Conservation (phyloP, 148 eudicot genomes). For the Chenopodium quinoa region DNA sequence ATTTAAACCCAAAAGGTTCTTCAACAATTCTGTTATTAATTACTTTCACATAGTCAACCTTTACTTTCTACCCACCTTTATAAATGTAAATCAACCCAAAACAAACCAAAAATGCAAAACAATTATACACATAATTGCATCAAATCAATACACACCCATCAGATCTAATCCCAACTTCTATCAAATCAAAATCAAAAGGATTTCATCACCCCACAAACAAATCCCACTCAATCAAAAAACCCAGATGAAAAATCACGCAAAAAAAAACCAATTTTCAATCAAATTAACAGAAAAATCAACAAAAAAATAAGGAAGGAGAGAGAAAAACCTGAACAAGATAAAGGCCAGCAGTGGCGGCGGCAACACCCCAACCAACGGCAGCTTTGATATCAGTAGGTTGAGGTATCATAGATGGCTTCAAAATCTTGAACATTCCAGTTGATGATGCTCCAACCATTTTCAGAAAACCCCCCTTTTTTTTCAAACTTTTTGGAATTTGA, state of each 20-base stretch:
- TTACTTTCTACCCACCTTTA: background rate
- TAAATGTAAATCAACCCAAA: background rate
- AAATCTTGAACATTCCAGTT: conserved; percentile 37
- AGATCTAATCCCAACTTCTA: background rate
- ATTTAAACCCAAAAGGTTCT: background rate
- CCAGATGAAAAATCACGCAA: background rate
- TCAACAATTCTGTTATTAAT: too few species aligned
- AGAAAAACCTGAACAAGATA: conserved; percentile 62
- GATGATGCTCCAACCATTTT: conserved; percentile 27
- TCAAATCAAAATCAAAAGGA: background rate
- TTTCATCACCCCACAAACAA: background rate
- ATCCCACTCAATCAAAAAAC: background rate
- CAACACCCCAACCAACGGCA: conserved; percentile 77
- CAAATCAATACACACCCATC: background rate
- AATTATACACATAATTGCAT: background rate
- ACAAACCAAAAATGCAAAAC: background rate
- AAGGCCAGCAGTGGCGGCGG: conserved; percentile 53
- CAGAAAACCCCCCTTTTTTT: background rate
- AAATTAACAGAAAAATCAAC: background rate
- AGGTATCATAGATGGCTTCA: conserved; percentile 37
- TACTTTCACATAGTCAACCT: too few species aligned
- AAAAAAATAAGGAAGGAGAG: background rate
- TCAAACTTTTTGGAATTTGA: background rate
- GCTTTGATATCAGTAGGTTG: conserved; percentile 57
- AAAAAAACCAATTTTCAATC: background rate